Conservation (phyloP, 2,329 filamentous ascomycete genomes). For the Mariannaea elegans region DNA sequence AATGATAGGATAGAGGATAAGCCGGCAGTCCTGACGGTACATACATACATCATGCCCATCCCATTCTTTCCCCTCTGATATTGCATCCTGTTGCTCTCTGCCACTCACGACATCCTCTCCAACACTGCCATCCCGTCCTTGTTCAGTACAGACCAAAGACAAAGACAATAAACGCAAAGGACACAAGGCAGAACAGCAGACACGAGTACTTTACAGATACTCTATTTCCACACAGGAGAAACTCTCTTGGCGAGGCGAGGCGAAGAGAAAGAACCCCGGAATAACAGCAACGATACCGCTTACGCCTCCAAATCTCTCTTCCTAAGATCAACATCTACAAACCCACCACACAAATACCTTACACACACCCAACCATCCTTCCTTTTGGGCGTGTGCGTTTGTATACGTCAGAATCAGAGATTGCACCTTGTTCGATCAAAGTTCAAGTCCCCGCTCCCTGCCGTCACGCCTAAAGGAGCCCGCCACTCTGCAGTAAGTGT, state of each 20-base stretch:
- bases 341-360: not conserved
- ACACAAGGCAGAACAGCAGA: not conserved
- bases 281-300: no score
- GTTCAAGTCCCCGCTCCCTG: not conserved
- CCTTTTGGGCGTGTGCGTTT: not conserved
- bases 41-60: not conserved
- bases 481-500: slow-evolving; percentile 1
- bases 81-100: not conserved
- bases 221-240: not conserved
- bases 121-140: not conserved
- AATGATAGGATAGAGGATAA: not conserved
- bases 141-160: not conserved
- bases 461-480: not conserved
- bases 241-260: no score
- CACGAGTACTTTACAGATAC: not conserved
- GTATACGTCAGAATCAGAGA: not conserved
- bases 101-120: not conserved
- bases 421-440: not conserved
- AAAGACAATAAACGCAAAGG: not conserved
- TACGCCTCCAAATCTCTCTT: no score
- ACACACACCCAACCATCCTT: not conserved
- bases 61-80: not conserved
- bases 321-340: no score
- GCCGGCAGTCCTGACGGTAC: not conserved
- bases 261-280: no score